Evolutionary conservation across 2,329 filamentous ascomycete species (phyloP).

Genomic region (Aspergillus nomiae): DNA sequence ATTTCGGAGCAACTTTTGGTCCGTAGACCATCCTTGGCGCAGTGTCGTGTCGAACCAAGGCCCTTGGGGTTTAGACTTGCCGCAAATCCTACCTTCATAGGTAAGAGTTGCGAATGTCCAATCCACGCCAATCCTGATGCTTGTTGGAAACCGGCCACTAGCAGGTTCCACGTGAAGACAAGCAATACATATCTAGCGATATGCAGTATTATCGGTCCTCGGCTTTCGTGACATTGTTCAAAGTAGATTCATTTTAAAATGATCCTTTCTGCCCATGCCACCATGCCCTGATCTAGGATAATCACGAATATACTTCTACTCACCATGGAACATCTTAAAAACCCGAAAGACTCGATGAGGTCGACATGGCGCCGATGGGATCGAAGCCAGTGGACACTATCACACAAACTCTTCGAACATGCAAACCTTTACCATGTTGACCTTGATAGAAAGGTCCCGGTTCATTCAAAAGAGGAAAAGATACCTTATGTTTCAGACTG

Average conservation of each 20-base stretch:
- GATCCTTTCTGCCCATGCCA: background rate
- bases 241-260: background rate
- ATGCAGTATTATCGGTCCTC: background rate
- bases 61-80: background rate
- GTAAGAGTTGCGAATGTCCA: background rate
- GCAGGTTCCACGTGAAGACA: background rate
- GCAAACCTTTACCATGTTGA: conserved; percentile 31
- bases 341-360: conserved; percentile 42
- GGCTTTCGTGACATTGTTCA: background rate
- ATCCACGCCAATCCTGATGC: background rate
- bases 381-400: conserved; percentile 31
- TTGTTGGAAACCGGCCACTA: background rate
- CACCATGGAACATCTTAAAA: conserved; percentile 2
- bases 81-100: background rate
- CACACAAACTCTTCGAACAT: conserved; percentile 37
- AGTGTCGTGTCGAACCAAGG: too few relatives aligned
- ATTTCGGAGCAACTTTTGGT: background rate
- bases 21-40: background rate
- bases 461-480: conserved; percentile 44
- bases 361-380: conserved; percentile 41
- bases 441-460: conserved; percentile 35
- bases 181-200: background rate
- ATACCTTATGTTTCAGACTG: conserved; percentile 41
- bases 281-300: background rate
- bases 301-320: background rate